Percentiles rank a stretch among this genome's conserved stretches.
Evolutionary conservation across 2,329 filamentous ascomycete species (phyloP).

Genomic region (Davidsoniella virescens): DNA sequence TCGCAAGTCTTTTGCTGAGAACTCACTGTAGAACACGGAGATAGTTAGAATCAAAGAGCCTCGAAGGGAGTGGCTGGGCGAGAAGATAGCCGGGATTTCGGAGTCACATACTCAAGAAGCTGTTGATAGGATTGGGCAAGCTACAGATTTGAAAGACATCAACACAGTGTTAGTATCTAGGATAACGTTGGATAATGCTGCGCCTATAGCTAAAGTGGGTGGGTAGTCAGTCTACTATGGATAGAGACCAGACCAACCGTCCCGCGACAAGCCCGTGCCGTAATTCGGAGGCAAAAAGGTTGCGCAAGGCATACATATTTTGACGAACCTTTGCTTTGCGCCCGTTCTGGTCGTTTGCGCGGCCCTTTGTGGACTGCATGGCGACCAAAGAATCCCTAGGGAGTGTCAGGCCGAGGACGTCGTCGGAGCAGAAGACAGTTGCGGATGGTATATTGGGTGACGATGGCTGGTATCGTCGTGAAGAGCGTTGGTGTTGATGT

Average conservation of each 20-base stretch:
- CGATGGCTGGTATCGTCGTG: neutral
- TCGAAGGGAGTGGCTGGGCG: conserved; percentile 12
- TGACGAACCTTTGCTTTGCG: conserved; percentile 40
- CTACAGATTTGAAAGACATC: conserved; percentile 27
- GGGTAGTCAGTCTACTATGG: no score
- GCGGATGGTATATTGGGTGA: neutral
- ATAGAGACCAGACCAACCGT: no score
- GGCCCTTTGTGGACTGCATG: conserved; percentile 39
- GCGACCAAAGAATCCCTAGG: neutral
- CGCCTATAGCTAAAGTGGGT: neutral
- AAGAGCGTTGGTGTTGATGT: neutral
- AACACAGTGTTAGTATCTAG: neutral
- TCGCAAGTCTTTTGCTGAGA: conserved; percentile 77
- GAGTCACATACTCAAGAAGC: conserved; percentile 62
- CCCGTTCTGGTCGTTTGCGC: conserved; percentile 37
- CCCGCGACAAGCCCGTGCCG: no score
- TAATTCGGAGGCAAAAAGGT: neutral
- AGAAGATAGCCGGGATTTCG: neutral
- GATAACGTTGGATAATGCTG: neutral
- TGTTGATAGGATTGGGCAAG: conserved; percentile 95
- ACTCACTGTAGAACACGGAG: conserved; percentile 57
- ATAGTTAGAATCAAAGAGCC: conserved; percentile 5
- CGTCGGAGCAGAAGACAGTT: neutral
- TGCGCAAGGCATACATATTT: neutral
- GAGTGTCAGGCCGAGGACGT: neutral